Percentiles rank a stretch among this genome's conserved stretches.
Evolutionary conservation across 495 filamentous ascomycete genomes (phyloP).

Genomic region (Cryomyces antarcticus): DNA sequence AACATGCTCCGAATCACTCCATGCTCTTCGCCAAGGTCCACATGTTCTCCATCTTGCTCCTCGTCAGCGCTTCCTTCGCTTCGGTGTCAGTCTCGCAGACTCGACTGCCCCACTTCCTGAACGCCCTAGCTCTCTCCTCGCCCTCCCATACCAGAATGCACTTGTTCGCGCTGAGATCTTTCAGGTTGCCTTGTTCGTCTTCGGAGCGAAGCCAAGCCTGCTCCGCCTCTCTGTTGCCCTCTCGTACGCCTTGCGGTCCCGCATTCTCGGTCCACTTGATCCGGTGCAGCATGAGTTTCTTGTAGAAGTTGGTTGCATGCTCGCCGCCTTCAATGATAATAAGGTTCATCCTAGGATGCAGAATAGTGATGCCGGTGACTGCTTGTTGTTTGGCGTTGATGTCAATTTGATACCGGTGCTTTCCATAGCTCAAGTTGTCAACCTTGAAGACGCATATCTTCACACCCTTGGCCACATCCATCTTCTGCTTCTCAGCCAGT

Average conservation of each 20-base stretch:
- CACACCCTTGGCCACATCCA: constrained; percentile 72
- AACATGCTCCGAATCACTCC: too few relatives aligned
- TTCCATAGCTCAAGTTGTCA: constrained; percentile 65
- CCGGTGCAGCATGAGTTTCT: constrained; percentile 76
- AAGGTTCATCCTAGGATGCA: constrained; percentile 70
- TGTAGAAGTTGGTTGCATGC: constrained; percentile 60
- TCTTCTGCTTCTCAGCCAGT: constrained; percentile 59
- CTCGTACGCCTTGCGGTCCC: constrained; percentile 36
- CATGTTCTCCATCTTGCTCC: constrained; percentile 82
- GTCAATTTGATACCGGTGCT: constrained; percentile 80
- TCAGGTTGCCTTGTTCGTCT: constrained; percentile 52
- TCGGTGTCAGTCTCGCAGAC: constrained; percentile 76
- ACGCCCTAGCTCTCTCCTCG: constrained; percentile 52
- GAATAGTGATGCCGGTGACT: constrained; percentile 71
- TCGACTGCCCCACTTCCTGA: constrained; percentile 69
- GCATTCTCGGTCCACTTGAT: constrained; percentile 89
- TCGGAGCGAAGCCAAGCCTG: constrained; percentile 56
- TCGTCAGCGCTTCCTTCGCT: constrained; percentile 58
- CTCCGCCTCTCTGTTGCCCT: constrained; percentile 38
- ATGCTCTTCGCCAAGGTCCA: constrained; percentile 77
- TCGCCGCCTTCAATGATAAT: constrained; percentile 83
- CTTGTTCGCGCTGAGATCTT: constrained; percentile 59
- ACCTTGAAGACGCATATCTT: constrained; percentile 74
- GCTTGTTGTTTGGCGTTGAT: constrained; percentile 77
- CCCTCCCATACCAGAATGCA: constrained; percentile 77